Base-by-base conservation (phyloP, 371 early-diverging fungal genomes). In the Saksenaea vasiformis region DNA sequence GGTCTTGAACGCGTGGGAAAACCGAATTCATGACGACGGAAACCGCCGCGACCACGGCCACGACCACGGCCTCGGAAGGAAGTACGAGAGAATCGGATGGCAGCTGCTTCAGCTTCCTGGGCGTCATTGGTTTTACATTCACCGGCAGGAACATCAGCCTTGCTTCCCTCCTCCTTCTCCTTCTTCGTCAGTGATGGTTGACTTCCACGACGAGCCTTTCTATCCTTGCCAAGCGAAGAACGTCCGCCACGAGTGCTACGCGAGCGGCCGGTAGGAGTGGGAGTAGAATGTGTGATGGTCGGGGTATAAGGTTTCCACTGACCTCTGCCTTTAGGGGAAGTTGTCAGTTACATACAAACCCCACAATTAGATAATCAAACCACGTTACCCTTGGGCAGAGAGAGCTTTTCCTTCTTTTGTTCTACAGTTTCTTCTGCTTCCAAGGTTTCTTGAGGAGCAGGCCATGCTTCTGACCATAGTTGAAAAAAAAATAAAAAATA, bases 271-370 rank as follows among this genome's bases (percentile, higher is more conserved):
- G 61, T 54, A 26, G 79, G 78, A 9, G 82, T 61, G 19, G 80
- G 72, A n/a, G 77, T 58, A n/a, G 86, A 72, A 59, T 87, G 87
- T n/a, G 82, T 84, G 56, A 87, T 83, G 38, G 80, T 84, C 60
- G 87, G 85, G 37, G 87, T 85, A 56, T 73, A 77, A n/a, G 84
- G 81, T 34, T 82, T 84, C 79, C 87, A 83, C 72, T 82, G 84
- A 47, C 84, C 83, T 68, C 84, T 87, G 60, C 76, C 80, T 74
- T 78, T 79, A 27, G 71, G 76, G 67, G 70, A 17, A 70, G 8
- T 22, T 65, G 36, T 66, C 66, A 54, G 66, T 70, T 53, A 67
- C 69, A 44, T 63, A 66, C 66, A 69, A 72, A 39, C 62, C 62
- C 31, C 7, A 31, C 7, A 2, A 31, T 31, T 31, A 7, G 31